Evolutionary conservation across 805 yeast genomes (phyloP).

Genomic region (Wickerhamiella parazyma): DNA sequence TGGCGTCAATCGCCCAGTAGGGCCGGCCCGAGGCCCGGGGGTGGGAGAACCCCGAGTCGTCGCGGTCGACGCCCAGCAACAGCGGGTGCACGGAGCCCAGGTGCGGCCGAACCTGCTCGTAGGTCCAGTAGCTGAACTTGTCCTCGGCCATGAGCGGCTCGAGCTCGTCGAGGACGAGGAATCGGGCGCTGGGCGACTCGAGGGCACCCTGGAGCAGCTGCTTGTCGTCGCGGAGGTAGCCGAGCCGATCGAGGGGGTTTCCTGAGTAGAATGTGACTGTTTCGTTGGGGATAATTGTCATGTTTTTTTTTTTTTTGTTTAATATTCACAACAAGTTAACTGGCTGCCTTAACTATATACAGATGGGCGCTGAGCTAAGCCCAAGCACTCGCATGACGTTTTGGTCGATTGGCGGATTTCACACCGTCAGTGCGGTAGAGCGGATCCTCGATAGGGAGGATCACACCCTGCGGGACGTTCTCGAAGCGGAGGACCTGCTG

Average conservation of each 20-base stretch:
- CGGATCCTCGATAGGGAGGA: constrained; percentile 35
- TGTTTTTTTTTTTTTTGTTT: too few species aligned
- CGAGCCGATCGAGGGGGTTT: constrained; percentile 47
- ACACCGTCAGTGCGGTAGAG: constrained; percentile 42
- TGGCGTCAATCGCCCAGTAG: constrained; percentile 3
- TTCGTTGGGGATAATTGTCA: not conserved
- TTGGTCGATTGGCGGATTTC: constrained; percentile 49
- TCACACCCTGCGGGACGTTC: constrained; percentile 34
- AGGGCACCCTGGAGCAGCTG: constrained; percentile 38
- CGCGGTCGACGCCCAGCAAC: constrained; percentile 3
- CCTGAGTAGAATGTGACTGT: constrained; percentile 31
- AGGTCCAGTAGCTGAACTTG: not conserved
- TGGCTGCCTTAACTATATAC: too few species aligned
- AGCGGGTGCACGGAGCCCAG: not conserved
- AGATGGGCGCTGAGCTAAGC: too few species aligned
- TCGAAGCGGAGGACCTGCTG: constrained; percentile 62
- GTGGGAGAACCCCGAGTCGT: not conserved
- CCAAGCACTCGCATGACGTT: constrained; percentile 34
- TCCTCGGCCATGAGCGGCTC: constrained; percentile 18
- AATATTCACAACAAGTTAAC: too few species aligned
- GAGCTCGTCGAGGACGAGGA: constrained; percentile 31
- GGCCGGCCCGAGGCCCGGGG: constrained; percentile 5
- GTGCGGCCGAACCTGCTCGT: not conserved
- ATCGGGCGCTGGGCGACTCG: constrained; percentile 34
- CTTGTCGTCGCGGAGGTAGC: constrained; percentile 45